Conservation (phyloP, 2,329 filamentous ascomycete genomes). For the Metarhizium sp. region DNA sequence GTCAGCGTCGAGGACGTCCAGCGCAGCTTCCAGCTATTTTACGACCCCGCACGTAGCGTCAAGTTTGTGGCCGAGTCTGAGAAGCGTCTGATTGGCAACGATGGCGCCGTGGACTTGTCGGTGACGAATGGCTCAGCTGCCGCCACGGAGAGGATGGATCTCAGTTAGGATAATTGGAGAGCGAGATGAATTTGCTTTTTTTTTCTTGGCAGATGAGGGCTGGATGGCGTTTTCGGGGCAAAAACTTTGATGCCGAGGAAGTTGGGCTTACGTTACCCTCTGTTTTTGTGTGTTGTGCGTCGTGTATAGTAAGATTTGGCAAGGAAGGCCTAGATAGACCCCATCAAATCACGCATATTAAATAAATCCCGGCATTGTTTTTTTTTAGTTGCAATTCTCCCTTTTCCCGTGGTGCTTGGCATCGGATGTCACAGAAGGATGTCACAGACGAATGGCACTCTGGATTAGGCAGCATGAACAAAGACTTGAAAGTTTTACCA, state of each 20-base stretch:
- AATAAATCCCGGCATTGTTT: too few relatives aligned
- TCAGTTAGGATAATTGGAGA: slow-evolving; percentile 23
- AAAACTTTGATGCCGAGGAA: slow-evolving; percentile 1
- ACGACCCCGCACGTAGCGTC: slow-evolving; percentile 78
- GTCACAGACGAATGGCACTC: too few relatives aligned
- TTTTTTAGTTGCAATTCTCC: too few relatives aligned
- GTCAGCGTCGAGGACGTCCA: slow-evolving; percentile 84
- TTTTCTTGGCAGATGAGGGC: slow-evolving; percentile 10
- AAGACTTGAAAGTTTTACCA: too few relatives aligned
- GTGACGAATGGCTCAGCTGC: slow-evolving; percentile 30
- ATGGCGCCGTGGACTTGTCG: slow-evolving; percentile 67
- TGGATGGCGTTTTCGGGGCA: slow-evolving; percentile 20
- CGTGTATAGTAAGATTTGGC: slow-evolving; percentile 14
- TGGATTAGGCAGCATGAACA: too few relatives aligned
- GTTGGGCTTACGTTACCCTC: neutral
- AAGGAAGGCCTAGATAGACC: slow-evolving; percentile 11
- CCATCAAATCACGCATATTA: neutral
- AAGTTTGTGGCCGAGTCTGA: slow-evolving; percentile 87
- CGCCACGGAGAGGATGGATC: slow-evolving; percentile 31
- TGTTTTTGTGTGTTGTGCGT: neutral
- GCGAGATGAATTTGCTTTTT: neutral
- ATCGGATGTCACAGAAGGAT: too few relatives aligned
- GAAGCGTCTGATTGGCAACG: slow-evolving; percentile 84
- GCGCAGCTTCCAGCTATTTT: slow-evolving; percentile 89
- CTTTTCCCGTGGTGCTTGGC: too few relatives aligned